phyloP scores from a whole-genome alignment of 495 filamentous ascomycete species.

The Daldinia decipiens region DNA sequence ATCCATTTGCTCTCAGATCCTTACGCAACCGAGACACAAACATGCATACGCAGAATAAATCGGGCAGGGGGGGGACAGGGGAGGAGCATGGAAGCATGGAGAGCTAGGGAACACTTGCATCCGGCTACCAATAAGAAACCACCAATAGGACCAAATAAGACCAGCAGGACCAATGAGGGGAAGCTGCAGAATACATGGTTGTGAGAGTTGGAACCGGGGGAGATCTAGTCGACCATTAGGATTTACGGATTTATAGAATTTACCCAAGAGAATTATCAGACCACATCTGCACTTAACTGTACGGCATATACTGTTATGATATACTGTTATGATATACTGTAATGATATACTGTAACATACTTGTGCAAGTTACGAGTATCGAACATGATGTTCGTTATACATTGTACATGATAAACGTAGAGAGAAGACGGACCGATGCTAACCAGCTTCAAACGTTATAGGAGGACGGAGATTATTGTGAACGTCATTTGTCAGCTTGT shows the following conservation, averaged over 20 bases:
- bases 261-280: slow-evolving; percentile 29
- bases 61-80: slow-evolving; percentile 14
- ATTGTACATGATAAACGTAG: neutral
- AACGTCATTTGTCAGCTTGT: slow-evolving; percentile 28
- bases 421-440: neutral
- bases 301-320: neutral
- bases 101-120: slow-evolving; percentile 42
- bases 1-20: slow-evolving; percentile 40
- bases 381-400: neutral
- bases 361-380: neutral
- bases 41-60: slow-evolving; percentile 1
- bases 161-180: slow-evolving; percentile 10
- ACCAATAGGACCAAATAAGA: neutral
- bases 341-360: neutral
- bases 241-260: slow-evolving; percentile 20
- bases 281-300: neutral
- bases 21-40: slow-evolving; percentile 36
- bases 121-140: slow-evolving; percentile 40
- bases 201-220: slow-evolving; percentile 26
- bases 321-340: neutral
- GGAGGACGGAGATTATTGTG: neutral
- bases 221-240: slow-evolving; percentile 5
- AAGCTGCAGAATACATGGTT: slow-evolving; percentile 29
- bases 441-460: neutral
- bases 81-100: slow-evolving; percentile 9